phyloP scores from a whole-genome alignment of 2,329 filamentous ascomycete genomes.

The Erysiphe pulchra region DNA sequence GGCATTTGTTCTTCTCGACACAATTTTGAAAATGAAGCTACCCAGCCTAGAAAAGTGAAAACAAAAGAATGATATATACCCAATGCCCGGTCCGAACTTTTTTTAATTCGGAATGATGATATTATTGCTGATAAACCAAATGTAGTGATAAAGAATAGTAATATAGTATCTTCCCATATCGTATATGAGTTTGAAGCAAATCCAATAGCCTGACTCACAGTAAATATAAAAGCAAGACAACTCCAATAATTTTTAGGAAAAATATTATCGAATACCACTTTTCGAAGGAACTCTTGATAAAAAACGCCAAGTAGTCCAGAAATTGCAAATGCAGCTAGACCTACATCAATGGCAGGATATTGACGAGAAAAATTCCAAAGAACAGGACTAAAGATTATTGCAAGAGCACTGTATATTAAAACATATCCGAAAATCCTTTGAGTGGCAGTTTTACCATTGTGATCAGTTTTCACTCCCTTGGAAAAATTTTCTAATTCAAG shows the following conservation, averaged over 20 bases:
- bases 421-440: constrained; percentile 6
- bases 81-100: constrained; percentile 40
- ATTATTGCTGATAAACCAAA: constrained; percentile 57
- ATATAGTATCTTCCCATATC: constrained; percentile 92
- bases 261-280: constrained; percentile 19
- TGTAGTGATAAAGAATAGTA: constrained; percentile 72
- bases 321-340: constrained; percentile 6
- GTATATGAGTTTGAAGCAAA: constrained; percentile 97
- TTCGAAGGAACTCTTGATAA: constrained; percentile 12
- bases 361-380: constrained; percentile 5
- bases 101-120: constrained; percentile 48
- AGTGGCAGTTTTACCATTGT: constrained; percentile 8
- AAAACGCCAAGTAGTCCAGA: constrained; percentile 15
- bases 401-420: constrained; percentile 9
- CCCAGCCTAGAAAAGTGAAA: constrained; percentile 53
- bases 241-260: constrained; percentile 63
- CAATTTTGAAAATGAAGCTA: constrained; percentile 70
- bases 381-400: constrained; percentile 6
- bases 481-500: constrained; percentile 21
- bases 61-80: constrained; percentile 65
- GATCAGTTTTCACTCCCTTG: constrained; percentile 5
- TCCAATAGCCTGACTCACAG: constrained; percentile 66
- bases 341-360: constrained; percentile 6
- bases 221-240: constrained; percentile 61
- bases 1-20: constrained; percentile 98